Conservation (phyloP, 1,284 basidiomycete genomes). For the Heterobasidion occidentale region DNA sequence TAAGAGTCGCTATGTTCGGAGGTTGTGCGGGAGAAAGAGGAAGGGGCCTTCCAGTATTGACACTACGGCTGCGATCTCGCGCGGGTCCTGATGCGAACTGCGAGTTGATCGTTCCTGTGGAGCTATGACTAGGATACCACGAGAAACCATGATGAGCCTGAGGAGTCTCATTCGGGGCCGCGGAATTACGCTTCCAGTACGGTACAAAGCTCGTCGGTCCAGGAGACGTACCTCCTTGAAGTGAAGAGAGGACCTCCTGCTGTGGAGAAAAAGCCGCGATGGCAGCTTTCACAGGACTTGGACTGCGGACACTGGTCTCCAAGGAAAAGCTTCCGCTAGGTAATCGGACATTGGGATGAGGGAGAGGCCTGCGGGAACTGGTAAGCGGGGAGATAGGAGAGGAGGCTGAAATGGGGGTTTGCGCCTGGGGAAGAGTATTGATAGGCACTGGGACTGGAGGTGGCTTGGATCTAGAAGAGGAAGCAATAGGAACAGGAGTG, state of each 20-base stretch:
- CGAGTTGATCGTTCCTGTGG: slow-evolving; percentile 2
- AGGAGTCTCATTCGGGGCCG: slow-evolving; percentile 8
- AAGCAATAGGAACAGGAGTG: slow-evolving; percentile 7
- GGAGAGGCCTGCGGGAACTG: slow-evolving; percentile 8
- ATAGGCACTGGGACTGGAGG: slow-evolving; percentile 1
- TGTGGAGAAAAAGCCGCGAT: slow-evolving; percentile 1
- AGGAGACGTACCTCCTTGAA: not conserved
- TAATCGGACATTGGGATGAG: slow-evolving; percentile 7
- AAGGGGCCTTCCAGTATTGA: slow-evolving; percentile 9
- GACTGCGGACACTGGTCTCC: slow-evolving; percentile 1
- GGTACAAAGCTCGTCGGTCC: slow-evolving; percentile 10
- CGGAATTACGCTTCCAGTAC: slow-evolving; percentile 14
- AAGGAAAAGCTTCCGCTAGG: not conserved
- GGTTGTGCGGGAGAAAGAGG: slow-evolving; percentile 10
- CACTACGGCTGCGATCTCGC: slow-evolving; percentile 10
- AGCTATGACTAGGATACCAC: not conserved
- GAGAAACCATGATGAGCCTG: not conserved
- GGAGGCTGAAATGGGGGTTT: not conserved
- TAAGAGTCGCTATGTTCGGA: not conserved
- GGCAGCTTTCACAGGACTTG: slow-evolving; percentile 9
- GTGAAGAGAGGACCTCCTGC: not conserved
- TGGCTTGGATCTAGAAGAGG: not conserved
- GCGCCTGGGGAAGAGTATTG: slow-evolving; percentile 2
- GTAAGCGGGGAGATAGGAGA: slow-evolving; percentile 11
- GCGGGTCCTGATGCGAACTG: not conserved